Evolutionary conservation across 805 yeast genomes (phyloP).

Genomic region (Saturnispora galanensis): DNA sequence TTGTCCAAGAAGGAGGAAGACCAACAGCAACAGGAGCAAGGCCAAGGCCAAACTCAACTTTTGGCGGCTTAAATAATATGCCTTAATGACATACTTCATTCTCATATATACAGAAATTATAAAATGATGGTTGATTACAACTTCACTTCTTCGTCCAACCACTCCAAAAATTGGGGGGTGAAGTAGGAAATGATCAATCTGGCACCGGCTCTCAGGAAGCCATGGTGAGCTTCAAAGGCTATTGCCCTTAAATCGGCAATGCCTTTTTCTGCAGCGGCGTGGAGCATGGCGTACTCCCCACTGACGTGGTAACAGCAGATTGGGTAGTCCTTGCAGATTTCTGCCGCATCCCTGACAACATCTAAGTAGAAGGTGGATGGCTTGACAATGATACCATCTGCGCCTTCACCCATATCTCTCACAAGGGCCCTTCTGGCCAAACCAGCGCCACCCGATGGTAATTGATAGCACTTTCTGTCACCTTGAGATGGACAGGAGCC

Average conservation of each 20-base stretch:
- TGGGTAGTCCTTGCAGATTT: constrained; percentile 75
- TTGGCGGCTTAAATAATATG: constrained; percentile 1
- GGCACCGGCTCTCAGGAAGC: constrained; percentile 94
- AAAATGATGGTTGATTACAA: constrained; percentile 13
- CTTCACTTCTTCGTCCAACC: constrained; percentile 46
- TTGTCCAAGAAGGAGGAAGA: constrained; percentile 2
- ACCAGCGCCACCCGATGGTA: constrained; percentile 89
- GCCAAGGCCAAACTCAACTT: constrained; percentile 10
- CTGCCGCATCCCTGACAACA: constrained; percentile 79
- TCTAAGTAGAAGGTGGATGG: constrained; percentile 95
- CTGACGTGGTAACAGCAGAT: constrained; percentile 92
- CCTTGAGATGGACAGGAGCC: constrained; percentile 84
- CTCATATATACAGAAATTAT: neutral
- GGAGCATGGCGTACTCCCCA: constrained; percentile 96
- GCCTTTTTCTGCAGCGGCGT: constrained; percentile 96
- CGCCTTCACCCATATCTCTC: constrained; percentile 85
- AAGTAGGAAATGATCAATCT: constrained; percentile 83
- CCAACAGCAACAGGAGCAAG: constrained; percentile 16
- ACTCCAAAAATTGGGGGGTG: constrained; percentile 90
- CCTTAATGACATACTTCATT: no score
- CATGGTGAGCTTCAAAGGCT: constrained; percentile 82
- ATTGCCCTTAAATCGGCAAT: constrained; percentile 71
- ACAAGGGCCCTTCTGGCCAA: constrained; percentile 83
- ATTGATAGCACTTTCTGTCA: constrained; percentile 85
- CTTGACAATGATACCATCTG: constrained; percentile 91